Evolutionary conservation across 2,329 filamentous ascomycete species (phyloP).

Genomic region (Falciphora oryzae): DNA sequence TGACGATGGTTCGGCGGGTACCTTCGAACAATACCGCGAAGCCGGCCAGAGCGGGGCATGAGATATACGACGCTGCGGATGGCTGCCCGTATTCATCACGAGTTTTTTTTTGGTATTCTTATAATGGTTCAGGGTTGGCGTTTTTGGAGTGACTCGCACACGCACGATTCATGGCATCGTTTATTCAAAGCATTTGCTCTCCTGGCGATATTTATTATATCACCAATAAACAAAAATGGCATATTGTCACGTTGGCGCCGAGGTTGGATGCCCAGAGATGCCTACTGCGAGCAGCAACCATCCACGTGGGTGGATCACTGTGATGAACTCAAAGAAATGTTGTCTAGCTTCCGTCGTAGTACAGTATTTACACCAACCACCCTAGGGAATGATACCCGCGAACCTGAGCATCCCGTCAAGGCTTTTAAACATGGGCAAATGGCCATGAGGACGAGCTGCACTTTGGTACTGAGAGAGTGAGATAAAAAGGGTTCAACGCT

Average conservation of each 20-base stretch:
- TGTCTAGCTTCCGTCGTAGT: conserved; percentile 24
- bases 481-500: conserved; percentile 31
- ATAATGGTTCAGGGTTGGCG: not conserved
- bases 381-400: conserved; percentile 9
- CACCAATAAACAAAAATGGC: no score
- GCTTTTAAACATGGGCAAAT: conserved; percentile 15
- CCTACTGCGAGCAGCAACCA: no score
- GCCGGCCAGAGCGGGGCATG: conserved; percentile 43
- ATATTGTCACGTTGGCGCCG: no score
- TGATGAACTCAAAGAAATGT: conserved; percentile 15
- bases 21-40: conserved; percentile 38
- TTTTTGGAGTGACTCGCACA: not conserved
- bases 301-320: not conserved
- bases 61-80: conserved; percentile 11
- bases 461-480: conserved; percentile 7
- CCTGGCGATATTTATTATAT: no score
- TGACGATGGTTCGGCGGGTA: conserved; percentile 18
- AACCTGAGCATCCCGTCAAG: conserved; percentile 11
- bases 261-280: no score
- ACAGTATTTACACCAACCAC: conserved; percentile 27
- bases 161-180: not conserved
- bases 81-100: not conserved
- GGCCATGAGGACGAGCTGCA: conserved; percentile 14
- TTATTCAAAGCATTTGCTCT: not conserved
- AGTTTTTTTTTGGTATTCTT: not conserved